phyloP scores from a whole-genome alignment of 2,329 filamentous ascomycete species.

The Fusarium compactum region DNA sequence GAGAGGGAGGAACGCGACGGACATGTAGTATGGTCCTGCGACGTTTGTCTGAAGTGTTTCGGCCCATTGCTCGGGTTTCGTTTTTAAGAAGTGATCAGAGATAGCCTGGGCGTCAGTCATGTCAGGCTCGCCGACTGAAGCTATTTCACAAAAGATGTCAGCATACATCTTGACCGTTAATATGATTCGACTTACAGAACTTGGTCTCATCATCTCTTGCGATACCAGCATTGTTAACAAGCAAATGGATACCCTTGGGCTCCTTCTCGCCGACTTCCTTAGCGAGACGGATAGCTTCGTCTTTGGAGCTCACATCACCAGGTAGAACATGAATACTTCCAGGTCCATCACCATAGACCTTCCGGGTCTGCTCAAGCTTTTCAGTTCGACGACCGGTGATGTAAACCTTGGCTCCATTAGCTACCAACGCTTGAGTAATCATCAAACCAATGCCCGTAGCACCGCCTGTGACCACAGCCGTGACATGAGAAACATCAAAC shows the following conservation, averaged over 20 bases:
- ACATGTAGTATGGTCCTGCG: constrained; percentile 10
- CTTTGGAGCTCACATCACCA: constrained; percentile 8
- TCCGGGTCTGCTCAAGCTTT: neutral
- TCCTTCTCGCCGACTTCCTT: constrained; percentile 3
- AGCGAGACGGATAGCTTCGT: neutral
- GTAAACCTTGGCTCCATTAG: constrained; percentile 18
- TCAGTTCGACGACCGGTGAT: constrained; percentile 13
- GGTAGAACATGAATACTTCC: constrained; percentile 8
- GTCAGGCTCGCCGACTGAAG: neutral
- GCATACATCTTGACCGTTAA: accelerated
- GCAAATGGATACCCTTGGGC: neutral
- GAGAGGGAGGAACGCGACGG: neutral
- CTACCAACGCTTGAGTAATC: constrained; percentile 1
- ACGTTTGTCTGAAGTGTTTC: constrained; percentile 6
- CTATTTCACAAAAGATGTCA: neutral
- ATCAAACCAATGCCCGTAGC: constrained; percentile 8
- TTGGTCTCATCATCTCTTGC: constrained; percentile 5
- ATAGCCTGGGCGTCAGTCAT: neutral
- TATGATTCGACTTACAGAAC: neutral
- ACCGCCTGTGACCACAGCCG: constrained; percentile 1
- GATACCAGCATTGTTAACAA: constrained; percentile 13
- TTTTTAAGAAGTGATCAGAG: constrained; percentile 9
- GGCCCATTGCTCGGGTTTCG: constrained; percentile 1
- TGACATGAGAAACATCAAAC: constrained; percentile 16
- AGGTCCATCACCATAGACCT: neutral